phyloP scores from a whole-genome alignment of 2,329 filamentous ascomycete genomes.

The Fusarium sp. region DNA sequence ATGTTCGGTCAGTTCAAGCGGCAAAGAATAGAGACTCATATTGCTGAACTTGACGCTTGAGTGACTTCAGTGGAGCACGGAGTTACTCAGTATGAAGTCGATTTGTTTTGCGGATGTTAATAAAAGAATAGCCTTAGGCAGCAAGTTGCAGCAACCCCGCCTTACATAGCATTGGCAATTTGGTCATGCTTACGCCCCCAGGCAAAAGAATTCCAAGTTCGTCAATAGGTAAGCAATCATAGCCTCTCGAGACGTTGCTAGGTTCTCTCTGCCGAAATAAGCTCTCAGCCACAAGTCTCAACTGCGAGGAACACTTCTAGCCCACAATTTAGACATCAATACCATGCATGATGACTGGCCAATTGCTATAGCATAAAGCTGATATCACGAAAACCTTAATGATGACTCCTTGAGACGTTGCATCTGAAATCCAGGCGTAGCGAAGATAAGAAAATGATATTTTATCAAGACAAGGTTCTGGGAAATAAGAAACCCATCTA shows the following conservation, averaged over 20 bases:
- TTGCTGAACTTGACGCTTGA: fast-evolving
- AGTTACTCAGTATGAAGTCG: fast-evolving
- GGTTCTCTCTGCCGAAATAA: too few relatives aligned
- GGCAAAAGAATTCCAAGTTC: too few relatives aligned
- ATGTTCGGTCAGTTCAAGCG: background rate
- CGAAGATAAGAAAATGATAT: too few relatives aligned
- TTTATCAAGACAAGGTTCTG: fast-evolving
- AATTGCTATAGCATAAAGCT: too few relatives aligned
- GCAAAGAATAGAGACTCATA: background rate
- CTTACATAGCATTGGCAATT: background rate
- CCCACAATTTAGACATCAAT: too few relatives aligned
- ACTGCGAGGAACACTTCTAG: too few relatives aligned
- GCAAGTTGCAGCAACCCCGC: background rate
- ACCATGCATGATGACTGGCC: too few relatives aligned
- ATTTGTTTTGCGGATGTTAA: fast-evolving
- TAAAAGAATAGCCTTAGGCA: background rate
- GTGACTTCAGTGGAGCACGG: fast-evolving
- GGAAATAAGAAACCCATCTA: fast-evolving
- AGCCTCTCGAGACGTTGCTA: fast-evolving
- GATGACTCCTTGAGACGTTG: too few relatives aligned
- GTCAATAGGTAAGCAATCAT: background rate
- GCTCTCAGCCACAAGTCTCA: too few relatives aligned
- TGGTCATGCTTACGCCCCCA: background rate
- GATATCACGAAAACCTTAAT: too few relatives aligned
- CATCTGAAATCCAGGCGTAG: too few relatives aligned